These are phyloP conservation scores for Cyberlindnera petersonii DNA, from an alignment of 805 yeast species.

Conservation along the genomic window DNA sequence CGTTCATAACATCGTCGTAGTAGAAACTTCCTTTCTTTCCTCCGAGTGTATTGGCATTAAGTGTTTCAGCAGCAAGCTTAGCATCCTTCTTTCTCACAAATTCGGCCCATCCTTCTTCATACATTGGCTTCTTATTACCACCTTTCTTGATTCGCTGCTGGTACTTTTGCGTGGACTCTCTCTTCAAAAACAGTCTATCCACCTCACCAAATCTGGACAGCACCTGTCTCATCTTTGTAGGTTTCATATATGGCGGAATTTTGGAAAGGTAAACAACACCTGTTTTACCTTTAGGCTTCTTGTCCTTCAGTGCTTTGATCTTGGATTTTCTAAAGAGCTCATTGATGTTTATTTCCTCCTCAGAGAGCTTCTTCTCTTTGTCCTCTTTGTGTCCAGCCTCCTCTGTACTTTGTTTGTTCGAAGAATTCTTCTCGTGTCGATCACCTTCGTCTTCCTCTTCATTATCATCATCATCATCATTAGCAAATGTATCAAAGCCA, in stretches of 20 bases:
- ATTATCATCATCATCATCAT: conserved; percentile 20
- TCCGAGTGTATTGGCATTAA: conserved; percentile 87
- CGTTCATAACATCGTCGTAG: conserved; percentile 89
- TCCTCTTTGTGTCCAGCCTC: no score
- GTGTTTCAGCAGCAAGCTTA: conserved; percentile 76
- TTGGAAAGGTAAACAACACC: conserved; percentile 93
- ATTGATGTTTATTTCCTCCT: conserved; percentile 29
- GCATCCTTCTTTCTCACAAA: conserved; percentile 81
- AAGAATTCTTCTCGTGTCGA: background rate
- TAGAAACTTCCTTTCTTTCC: conserved; percentile 89
- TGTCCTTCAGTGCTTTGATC: conserved; percentile 53
- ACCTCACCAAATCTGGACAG: conserved; percentile 78
- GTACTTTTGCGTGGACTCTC: conserved; percentile 68
- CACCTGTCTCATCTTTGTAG: conserved; percentile 80
- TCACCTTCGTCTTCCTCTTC: conserved; percentile 11
- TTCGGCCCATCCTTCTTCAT: conserved; percentile 97
- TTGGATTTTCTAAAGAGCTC: conserved; percentile 53
- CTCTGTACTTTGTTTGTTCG: conserved; percentile 4
- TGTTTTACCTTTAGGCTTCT: conserved; percentile 56
- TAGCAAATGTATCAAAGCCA: conserved; percentile 29
- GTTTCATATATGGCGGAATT: conserved; percentile 97
- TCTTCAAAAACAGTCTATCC: conserved; percentile 83
- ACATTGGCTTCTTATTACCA: conserved; percentile 85
- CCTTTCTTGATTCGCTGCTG: conserved; percentile 75
- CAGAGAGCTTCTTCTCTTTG: conserved; percentile 12